A percentile compares a stretch with the other conserved stretches of the same genome.
phyloP scores from a whole-genome alignment of 163 green algal genomes.

The Scenedesmus sp. region DNA sequence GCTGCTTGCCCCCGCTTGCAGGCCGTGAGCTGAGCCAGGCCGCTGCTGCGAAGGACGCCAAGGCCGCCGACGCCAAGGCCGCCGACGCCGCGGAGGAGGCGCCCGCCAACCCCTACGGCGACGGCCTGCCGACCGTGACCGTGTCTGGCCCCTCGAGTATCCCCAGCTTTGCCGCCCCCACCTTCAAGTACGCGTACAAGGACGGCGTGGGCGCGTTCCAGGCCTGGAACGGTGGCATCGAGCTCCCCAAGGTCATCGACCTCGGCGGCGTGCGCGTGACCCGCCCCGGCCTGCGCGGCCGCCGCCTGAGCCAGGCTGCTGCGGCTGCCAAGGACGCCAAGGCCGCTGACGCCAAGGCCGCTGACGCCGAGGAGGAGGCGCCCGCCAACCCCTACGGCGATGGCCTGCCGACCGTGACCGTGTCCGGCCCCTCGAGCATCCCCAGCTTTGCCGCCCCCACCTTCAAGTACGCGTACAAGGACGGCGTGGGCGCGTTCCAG shows the following conservation, averaged over 20 bases:
- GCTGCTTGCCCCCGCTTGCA: too few relatives aligned
- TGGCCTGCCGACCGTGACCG: conserved; percentile 1
- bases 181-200: conserved; percentile 38
- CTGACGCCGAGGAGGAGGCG: too few relatives aligned
- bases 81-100: too few relatives aligned
- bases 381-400: too few relatives aligned
- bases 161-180: conserved; percentile 21
- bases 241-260: conserved; percentile 34
- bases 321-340: too few relatives aligned
- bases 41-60: too few relatives aligned
- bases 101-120: too few relatives aligned
- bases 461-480: conserved; percentile 36
- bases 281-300: conserved; percentile 15
- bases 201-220: conserved; percentile 35
- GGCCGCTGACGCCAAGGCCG: too few relatives aligned
- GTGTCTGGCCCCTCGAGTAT: conserved; percentile 4
- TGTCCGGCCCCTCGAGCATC: conserved; percentile 6
- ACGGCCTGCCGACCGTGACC: conserved; percentile 1
- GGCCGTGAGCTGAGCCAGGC: conserved; percentile 11
- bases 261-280: conserved; percentile 20
- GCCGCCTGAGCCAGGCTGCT: conserved; percentile 4
- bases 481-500: conserved; percentile 36
- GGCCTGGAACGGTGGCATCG: conserved; percentile 32
- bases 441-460: conserved; percentile 24
- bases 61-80: too few relatives aligned